Percentiles rank a stretch among this genome's conserved stretches.
Evolutionary conservation across 805 yeast genomes (phyloP).

Genomic region (Ogataea corticis): DNA sequence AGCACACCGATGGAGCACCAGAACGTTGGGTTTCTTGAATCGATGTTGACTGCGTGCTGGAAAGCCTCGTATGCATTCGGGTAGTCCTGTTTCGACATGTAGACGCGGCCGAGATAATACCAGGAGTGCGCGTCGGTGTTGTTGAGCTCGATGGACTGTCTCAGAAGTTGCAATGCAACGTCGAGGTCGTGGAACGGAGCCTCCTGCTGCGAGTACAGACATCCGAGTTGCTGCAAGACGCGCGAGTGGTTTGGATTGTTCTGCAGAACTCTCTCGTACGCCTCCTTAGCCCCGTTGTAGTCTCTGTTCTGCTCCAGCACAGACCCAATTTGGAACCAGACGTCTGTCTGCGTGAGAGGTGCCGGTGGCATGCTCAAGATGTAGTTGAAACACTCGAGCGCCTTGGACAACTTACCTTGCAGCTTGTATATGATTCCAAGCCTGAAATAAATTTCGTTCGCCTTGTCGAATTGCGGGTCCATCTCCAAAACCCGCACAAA

Average conservation of each 20-base stretch:
- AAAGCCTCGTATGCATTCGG: constrained; percentile 97
- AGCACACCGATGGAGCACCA: constrained; percentile 97
- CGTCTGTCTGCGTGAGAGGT: constrained; percentile 94
- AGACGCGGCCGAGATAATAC: constrained; percentile 95
- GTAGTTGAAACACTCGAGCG: constrained; percentile 92
- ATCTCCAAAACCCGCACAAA: constrained; percentile 93
- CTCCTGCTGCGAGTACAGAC: constrained; percentile 79
- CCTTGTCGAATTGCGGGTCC: constrained; percentile 95
- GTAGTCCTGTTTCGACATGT: constrained; percentile 94
- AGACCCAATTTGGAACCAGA: constrained; percentile 97
- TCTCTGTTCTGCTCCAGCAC: constrained; percentile 93
- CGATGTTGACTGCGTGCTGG: constrained; percentile 97
- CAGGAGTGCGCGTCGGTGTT: constrained; percentile 92
- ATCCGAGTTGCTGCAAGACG: constrained; percentile 93
- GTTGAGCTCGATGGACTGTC: constrained; percentile 88
- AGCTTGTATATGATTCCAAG: constrained; percentile 96
- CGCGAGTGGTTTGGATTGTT: constrained; percentile 94
- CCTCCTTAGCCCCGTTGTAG: constrained; percentile 89
- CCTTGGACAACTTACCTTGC: constrained; percentile 82
- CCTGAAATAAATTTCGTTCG: constrained; percentile 93
- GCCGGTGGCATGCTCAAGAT: constrained; percentile 90
- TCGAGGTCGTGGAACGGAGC: constrained; percentile 77
- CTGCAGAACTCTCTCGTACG: constrained; percentile 87
- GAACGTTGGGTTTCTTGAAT: constrained; percentile 94
- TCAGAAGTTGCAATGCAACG: constrained; percentile 74